These are phyloP conservation scores for Brachypodium distachyon DNA, from an alignment of 202 grass and related monocot species.

Conservation along the genomic window DNA sequence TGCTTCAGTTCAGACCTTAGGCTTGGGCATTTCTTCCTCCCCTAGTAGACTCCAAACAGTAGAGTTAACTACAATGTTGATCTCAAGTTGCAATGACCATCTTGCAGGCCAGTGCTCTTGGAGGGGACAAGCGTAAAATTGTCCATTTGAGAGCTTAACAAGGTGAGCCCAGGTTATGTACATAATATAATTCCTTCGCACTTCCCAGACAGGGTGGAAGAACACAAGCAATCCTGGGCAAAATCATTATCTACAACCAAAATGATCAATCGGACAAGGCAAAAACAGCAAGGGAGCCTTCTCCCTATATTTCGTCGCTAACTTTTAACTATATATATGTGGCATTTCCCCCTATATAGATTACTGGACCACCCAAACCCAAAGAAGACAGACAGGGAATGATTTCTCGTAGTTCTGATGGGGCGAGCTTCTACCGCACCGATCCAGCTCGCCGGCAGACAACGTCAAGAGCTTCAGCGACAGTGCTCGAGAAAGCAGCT, in stretches of 20 bases:
- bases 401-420: not conserved
- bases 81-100: not conserved
- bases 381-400: not conserved
- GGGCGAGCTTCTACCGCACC: conserved; percentile 27
- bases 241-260: conserved; percentile 84
- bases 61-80: not conserved
- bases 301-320: conserved; percentile 31
- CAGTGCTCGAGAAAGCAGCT: conserved; percentile 74
- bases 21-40: not conserved
- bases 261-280: conserved; percentile 32
- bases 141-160: conserved; percentile 17
- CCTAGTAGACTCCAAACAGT: not conserved
- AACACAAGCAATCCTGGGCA: conserved; percentile 39
- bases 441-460: conserved; percentile 72
- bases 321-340: conserved; percentile 72
- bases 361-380: conserved; percentile 22
- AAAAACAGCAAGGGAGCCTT: conserved; percentile 20
- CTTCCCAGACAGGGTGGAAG: conserved; percentile 30
- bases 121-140: not conserved
- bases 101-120: not conserved
- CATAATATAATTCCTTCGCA: conserved; percentile 29
- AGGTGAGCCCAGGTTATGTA: conserved; percentile 30
- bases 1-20: not conserved
- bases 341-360: conserved; percentile 46
- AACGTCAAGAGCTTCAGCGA: conserved; percentile 57